These are phyloP conservation scores for Elaeagnus macrophylla DNA, from an alignment of 306 rosid species.

Conservation along the genomic window DNA sequence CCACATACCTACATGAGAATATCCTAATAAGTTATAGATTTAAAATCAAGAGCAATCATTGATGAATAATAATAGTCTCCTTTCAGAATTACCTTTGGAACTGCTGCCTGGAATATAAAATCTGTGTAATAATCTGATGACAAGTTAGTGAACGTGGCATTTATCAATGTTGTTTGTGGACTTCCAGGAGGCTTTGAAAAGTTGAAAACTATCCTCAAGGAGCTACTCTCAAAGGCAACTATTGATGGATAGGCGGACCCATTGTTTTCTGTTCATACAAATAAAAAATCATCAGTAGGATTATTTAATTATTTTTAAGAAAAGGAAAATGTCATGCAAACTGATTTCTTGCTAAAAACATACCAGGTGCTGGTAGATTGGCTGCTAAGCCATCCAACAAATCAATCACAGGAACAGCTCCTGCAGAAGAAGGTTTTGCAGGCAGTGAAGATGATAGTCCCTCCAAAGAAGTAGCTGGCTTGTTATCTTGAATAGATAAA, in stretches of 20 bases:
- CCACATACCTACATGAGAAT: not conserved
- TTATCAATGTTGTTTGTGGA: slow-evolving; percentile 66
- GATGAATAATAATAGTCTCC: slow-evolving; percentile 3
- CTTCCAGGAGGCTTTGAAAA: slow-evolving; percentile 75
- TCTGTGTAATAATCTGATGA: slow-evolving; percentile 48
- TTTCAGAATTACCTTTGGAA: slow-evolving; percentile 71
- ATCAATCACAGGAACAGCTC: slow-evolving; percentile 59
- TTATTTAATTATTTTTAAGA: slow-evolving; percentile 15
- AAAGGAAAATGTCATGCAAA: slow-evolving; percentile 4
- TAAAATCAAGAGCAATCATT: not conserved
- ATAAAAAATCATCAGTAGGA: not conserved
- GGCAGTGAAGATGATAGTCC: slow-evolving; percentile 40
- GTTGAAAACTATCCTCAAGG: slow-evolving; percentile 62
- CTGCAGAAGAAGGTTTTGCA: slow-evolving; percentile 34
- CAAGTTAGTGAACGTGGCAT: slow-evolving; percentile 70
- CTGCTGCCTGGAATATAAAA: slow-evolving; percentile 97
- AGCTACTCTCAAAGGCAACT: slow-evolving; percentile 80
- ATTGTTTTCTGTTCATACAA: slow-evolving; percentile 47
- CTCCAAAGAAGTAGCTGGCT: too few species aligned
- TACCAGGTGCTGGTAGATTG: slow-evolving; percentile 41
- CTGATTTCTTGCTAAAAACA: slow-evolving; percentile 15
- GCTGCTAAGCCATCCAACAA: slow-evolving; percentile 58
- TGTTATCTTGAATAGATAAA: not conserved
- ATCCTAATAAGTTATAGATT: not conserved
- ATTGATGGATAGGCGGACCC: slow-evolving; percentile 74